Base-by-base conservation (phyloP, 805 yeast species). In the Kodamaea restingae region DNA sequence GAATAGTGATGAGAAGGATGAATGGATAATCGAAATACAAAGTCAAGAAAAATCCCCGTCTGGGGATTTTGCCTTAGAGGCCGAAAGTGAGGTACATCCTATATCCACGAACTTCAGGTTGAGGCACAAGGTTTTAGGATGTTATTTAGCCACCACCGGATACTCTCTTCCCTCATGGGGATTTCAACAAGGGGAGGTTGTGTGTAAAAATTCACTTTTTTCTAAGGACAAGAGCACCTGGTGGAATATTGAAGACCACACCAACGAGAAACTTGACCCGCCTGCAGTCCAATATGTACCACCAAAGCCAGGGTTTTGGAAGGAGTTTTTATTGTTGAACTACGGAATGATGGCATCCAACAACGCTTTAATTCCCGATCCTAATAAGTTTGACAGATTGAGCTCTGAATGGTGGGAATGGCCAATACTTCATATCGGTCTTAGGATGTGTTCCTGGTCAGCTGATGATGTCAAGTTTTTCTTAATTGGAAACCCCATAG, bases 11-110 rank as follows among this genome's bases (percentile, higher is more conserved):
- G 60, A 60, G 3, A 84, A 85, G 54, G 97, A 90, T 58, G 82
- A 93, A 61, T 93, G 98, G 98, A 66, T 83, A 27, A 69, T 91
- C 32, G 96, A 91, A 64, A 73, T 93, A 48, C 84, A 78, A 40
- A 76, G 77, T 34, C 91, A 84, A 56, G 68, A 65, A 49, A 39
- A 35, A 35, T 55, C 72, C 39, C 58, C 76, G 11, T 49, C 70
- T 43, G 39, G 60, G 7, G 72, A 72, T 32, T 68, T 66, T 44
- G 58, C 52, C 17, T 55, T 65, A 35, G 86, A 84, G 58, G 70
- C 71, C 41, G 52, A 57, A 5, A 50, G 62, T 4, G 71, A 72
- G 43, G 32, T 85, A 7, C 95, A 85, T 55, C 90, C 93, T n/a
- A 63, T 85, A 38, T 80, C 90, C 2, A 75, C 91, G 2, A 75